These are phyloP conservation scores for Aphanocladium album DNA, from an alignment of 2,329 filamentous ascomycete species.

Conservation along the genomic window DNA sequence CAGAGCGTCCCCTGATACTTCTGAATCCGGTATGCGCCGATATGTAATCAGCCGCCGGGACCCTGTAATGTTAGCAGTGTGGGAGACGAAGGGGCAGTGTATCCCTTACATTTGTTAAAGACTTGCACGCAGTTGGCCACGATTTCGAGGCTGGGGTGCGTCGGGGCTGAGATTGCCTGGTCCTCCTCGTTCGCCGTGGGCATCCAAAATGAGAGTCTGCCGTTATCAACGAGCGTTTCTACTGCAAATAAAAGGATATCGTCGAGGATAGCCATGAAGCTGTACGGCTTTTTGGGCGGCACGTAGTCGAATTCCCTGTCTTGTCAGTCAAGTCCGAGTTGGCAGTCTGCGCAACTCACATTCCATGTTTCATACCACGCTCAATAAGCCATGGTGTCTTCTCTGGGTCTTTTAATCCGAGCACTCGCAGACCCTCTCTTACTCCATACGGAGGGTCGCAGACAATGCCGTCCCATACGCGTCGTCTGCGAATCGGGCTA, in stretches of 20 bases:
- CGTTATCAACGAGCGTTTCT: slow-evolving; percentile 69
- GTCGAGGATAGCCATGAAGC: slow-evolving; percentile 82
- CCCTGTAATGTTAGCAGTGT: slow-evolving; percentile 48
- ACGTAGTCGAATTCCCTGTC: slow-evolving; percentile 56
- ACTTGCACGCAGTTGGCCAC: slow-evolving; percentile 74
- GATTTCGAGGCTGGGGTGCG: slow-evolving; percentile 68
- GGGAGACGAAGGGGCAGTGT: not conserved
- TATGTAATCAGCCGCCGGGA: slow-evolving; percentile 87
- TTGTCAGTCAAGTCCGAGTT: slow-evolving; percentile 15
- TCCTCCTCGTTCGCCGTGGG: slow-evolving; percentile 79
- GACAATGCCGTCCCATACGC: slow-evolving; percentile 80
- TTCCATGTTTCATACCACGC: slow-evolving; percentile 64
- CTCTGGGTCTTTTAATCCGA: slow-evolving; percentile 68
- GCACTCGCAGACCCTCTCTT: slow-evolving; percentile 81
- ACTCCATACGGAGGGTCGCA: slow-evolving; percentile 97
- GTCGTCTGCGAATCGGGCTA: slow-evolving; percentile 60
- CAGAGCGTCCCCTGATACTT: slow-evolving; percentile 44
- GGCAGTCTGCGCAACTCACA: slow-evolving; percentile 42
- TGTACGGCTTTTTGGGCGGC: slow-evolving; percentile 86
- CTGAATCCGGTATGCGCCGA: slow-evolving; percentile 58
- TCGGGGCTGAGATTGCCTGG: slow-evolving; percentile 69
- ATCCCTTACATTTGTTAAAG: slow-evolving; percentile 77
- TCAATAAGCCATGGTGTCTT: slow-evolving; percentile 57
- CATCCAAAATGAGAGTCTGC: slow-evolving; percentile 93
- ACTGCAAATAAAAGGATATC: slow-evolving; percentile 83